Percentiles rank a stretch among this genome's conserved stretches.
Conservation (phyloP, 345 rosid genomes). For the Erucastrum elatum region DNA sequence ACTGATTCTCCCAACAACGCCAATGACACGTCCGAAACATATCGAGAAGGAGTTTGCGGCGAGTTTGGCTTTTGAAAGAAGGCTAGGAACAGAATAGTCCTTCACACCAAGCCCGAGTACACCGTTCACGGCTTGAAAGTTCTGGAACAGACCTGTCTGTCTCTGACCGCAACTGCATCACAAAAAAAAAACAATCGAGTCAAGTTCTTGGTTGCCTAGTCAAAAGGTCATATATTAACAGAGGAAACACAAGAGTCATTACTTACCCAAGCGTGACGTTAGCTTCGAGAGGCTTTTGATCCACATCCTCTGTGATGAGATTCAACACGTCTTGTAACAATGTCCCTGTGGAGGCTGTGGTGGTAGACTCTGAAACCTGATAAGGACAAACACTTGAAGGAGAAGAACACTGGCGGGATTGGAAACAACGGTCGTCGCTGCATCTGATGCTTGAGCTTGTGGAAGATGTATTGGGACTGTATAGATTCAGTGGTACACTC, state of each 20-base stretch:
- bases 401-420: constrained; percentile 43
- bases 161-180: constrained; percentile 71
- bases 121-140: constrained; percentile 66
- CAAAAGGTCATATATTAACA: no score
- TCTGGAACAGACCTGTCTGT: constrained; percentile 82
- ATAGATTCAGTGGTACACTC: constrained; percentile 54
- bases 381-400: constrained; percentile 58
- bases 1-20: constrained; percentile 72
- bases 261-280: constrained; percentile 62
- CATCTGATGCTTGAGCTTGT: constrained; percentile 62
- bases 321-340: constrained; percentile 67
- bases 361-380: constrained; percentile 47
- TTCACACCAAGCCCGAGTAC: constrained; percentile 86
- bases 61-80: constrained; percentile 60
- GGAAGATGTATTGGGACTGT: constrained; percentile 63
- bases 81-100: constrained; percentile 76
- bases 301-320: constrained; percentile 45
- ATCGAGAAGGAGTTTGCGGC: constrained; percentile 86
- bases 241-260: background rate
- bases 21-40: constrained; percentile 60
- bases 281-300: constrained; percentile 44
- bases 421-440: constrained; percentile 55
- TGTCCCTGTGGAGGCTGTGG: constrained; percentile 53
- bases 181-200: constrained; percentile 6
- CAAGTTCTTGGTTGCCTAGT: constrained; percentile 7